Base-by-base conservation (phyloP, 495 filamentous ascomycete species). In the Collariella sp. region DNA sequence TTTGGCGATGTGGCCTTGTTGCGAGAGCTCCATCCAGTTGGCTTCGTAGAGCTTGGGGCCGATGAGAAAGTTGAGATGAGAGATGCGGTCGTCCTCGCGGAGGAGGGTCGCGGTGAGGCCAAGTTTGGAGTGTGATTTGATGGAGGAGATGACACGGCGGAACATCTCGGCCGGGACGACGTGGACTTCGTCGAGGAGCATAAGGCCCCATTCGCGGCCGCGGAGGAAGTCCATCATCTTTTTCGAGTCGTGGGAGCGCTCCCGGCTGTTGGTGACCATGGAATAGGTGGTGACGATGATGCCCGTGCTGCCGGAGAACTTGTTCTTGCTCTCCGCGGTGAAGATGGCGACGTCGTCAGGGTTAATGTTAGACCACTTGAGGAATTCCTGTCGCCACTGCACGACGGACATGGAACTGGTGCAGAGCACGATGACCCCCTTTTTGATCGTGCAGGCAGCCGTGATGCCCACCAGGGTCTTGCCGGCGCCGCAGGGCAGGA, bases 21-120 rank as follows among this genome's bases (percentile, higher is more conserved):
- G 87, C 0, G 91, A 90, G 39, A 98, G 80, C 68, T 98, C 91
- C 87, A 97, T 96, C 93, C 93, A 98, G 67, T 98, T 98, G 23
- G 93, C 93, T 67, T 98, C 93, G 69, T 95, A 98, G 1, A 98
- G 78, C 64, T 98, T 98, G 5, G 93, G 93, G 0, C 93, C 93
- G 67, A 98, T 97, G 62, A 98, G 75, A 67, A 96, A 97, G 68
- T 98, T 98, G 46, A 98, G 74, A 77, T 97, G 91, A 19, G 85
- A 86, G 61, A 98, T 97, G 71, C 96, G 96, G 77, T 98, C 91
- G 66, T 98, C 93, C 67, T 98, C 93, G 73, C 94, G 79, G 10
- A 99, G 83, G 15, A 99, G 70, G 0, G 94, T 99, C 10, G 93
- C 93, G 0, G 93, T 99, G 23, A 99, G 75, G 31, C 93, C 93